These are phyloP conservation scores for Boletus semigastroideus DNA, from an alignment of 1,284 basidiomycete genomes.

Conservation along the genomic window DNA sequence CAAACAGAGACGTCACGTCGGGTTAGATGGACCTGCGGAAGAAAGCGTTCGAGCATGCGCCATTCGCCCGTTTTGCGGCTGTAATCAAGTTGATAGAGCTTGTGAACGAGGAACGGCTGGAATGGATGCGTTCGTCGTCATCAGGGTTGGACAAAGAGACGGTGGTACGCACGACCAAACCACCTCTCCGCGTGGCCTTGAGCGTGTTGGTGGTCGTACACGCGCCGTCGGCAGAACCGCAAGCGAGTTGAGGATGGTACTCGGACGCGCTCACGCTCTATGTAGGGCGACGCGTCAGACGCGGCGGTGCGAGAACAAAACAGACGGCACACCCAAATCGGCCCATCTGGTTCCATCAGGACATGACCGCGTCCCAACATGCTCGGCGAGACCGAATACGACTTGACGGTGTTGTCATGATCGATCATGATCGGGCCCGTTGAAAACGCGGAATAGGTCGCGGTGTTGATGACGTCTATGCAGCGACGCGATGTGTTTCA, in stretches of 20 bases:
- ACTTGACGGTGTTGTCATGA: conserved; percentile 75
- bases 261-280: conserved; percentile 78
- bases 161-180: conserved; percentile 54
- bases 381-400: conserved; percentile 65
- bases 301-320: not conserved
- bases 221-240: conserved; percentile 80
- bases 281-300: not conserved
- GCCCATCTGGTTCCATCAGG: conserved; percentile 70
- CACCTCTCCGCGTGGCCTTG: conserved; percentile 64
- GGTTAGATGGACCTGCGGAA: conserved; percentile 58
- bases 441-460: conserved; percentile 63
- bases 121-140: conserved; percentile 1
- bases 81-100: conserved; percentile 86
- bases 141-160: not conserved
- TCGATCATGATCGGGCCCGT: conserved; percentile 73
- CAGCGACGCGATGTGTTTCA: not conserved
- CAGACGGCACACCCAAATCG: conserved; percentile 66
- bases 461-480: conserved; percentile 67
- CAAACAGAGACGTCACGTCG: not conserved
- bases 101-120: conserved; percentile 76
- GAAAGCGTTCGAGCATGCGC: conserved; percentile 81
- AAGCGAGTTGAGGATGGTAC: conserved; percentile 82
- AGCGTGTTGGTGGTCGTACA: conserved; percentile 72
- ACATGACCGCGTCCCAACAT: conserved; percentile 75
- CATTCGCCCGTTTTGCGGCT: conserved; percentile 69